Base-by-base conservation (phyloP, 1,284 basidiomycete species). In the Pterula multifida region DNA sequence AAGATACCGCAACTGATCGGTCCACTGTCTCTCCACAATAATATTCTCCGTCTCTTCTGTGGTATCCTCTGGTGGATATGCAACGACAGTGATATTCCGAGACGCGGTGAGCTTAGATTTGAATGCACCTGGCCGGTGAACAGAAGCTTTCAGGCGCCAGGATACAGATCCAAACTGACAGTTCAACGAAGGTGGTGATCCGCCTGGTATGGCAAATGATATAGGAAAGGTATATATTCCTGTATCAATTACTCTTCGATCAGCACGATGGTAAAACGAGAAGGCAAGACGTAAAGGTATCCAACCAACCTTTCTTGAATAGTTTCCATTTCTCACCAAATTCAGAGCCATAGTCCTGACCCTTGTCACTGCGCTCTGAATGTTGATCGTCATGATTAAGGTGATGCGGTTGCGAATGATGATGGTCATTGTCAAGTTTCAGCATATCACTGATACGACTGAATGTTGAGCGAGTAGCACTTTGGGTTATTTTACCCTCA, bases 21-120 rank as follows among this genome's bases (percentile, higher is more conserved):
- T 94, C 94, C 94, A 98, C 57, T 87, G 82, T 22, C 91, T 72
- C 62, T 96, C 89, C 12, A 98, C 82, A 47, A 93, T 76, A 53
- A 98, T 84, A 57, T 83, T 80, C 60, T 90, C 90, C 2, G 72
- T 78, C 55, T 87, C 87, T 59, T 94, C 90, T 2, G 72, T 73
- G 61, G 87, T 85, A 53, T 90, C 88, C 52, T 88, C 85, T 13
- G 75, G 77, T 0, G 90, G 91, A 47, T 75, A 78, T 19, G 85
- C 76, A 26, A 97, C 79, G 45, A 96, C 76, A 0, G 73, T 72
- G 13, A 98, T 83, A 48, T 94, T 47, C 12, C 55, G 49, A 6
- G 23, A 36, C 13, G 54, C 47, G 25, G 26, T 24, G 23, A 95
- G 66, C 57, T 90, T 94, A 9, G 78, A 64, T 35, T 78, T 87